These are phyloP conservation scores for Thelonectria rubi DNA, from an alignment of 2,329 filamentous ascomycete genomes.

Conservation along the genomic window DNA sequence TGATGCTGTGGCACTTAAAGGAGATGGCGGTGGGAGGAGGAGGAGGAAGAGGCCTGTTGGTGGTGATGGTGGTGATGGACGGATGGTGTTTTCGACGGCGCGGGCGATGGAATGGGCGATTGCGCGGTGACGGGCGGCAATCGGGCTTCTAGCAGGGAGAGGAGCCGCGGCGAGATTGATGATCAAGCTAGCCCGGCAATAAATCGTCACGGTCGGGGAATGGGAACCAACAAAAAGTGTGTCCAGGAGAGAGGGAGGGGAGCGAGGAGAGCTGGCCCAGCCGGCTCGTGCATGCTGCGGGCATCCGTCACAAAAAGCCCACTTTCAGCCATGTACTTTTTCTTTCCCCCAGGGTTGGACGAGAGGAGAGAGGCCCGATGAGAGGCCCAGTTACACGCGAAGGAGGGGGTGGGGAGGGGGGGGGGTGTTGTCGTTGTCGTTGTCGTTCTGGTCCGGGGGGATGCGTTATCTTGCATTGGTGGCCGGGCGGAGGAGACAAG, in stretches of 20 bases:
- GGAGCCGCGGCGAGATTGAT: too few relatives aligned
- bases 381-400: slow-evolving; percentile 33
- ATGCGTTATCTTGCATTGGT: slow-evolving; percentile 38
- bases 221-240: not conserved
- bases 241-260: too few relatives aligned
- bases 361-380: slow-evolving; percentile 22
- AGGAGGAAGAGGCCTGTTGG: slow-evolving; percentile 11
- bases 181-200: not conserved
- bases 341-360: slow-evolving; percentile 28
- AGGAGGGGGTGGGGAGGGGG: not conserved
- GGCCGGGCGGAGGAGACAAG: slow-evolving; percentile 4
- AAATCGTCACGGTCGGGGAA: not conserved
- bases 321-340: too few relatives aligned
- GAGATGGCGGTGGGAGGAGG: slow-evolving; percentile 26
- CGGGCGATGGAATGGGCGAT: too few relatives aligned
- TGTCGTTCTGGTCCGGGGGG: slow-evolving; percentile 19
- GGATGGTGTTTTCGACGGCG: too few relatives aligned
- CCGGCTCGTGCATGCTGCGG: slow-evolving; percentile 6
- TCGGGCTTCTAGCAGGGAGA: too few relatives aligned
- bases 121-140: too few relatives aligned
- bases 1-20: slow-evolving; percentile 7
- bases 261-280: not conserved
- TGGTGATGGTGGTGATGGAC: not conserved
- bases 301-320: slow-evolving; percentile 8
- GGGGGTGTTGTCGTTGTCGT: slow-evolving; percentile 16